A percentile compares a stretch with the other conserved stretches of the same genome.
These are phyloP conservation scores for Citrus trifoliata DNA, from an alignment of 345 rosid genomes.

Conservation along the genomic window DNA sequence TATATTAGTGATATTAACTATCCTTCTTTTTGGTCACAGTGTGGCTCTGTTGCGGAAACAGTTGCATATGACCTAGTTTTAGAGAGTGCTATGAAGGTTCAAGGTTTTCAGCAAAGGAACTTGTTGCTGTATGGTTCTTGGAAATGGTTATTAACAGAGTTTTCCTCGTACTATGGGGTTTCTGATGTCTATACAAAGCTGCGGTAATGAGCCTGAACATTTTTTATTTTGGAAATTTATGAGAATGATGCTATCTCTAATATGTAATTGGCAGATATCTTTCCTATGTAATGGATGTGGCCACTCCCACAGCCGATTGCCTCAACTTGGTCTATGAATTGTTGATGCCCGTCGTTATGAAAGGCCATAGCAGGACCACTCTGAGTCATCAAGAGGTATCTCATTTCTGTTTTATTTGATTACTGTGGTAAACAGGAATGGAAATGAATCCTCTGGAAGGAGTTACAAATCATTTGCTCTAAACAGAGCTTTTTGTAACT, in stretches of 20 bases:
- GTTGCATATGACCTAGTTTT: slow-evolving; percentile 89
- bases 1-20: slow-evolving; percentile 16
- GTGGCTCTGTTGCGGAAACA: slow-evolving; percentile 96
- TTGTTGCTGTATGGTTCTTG: slow-evolving; percentile 78
- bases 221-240: not conserved
- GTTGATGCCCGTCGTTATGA: slow-evolving; percentile 83
- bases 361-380: slow-evolving; percentile 68
- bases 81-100: slow-evolving; percentile 92
- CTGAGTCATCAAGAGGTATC: slow-evolving; percentile 97
- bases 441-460: not conserved
- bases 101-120: slow-evolving; percentile 86
- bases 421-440: not conserved
- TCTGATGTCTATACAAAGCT: slow-evolving; percentile 88
- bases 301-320: slow-evolving; percentile 97
- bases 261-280: slow-evolving; percentile 56
- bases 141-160: slow-evolving; percentile 94
- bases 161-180: slow-evolving; percentile 92
- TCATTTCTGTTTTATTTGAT: not conserved
- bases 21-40: slow-evolving; percentile 42
- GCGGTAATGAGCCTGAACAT: slow-evolving; percentile 38
- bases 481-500: not conserved
- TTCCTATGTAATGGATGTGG: slow-evolving; percentile 96
- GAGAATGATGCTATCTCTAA: not conserved
- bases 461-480: not conserved
- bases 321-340: slow-evolving; percentile 80